Percentiles rank a stretch among this genome's conserved stretches.
Evolutionary conservation across 495 filamentous ascomycete species (phyloP).

Genomic region (Talaromyces liani): DNA sequence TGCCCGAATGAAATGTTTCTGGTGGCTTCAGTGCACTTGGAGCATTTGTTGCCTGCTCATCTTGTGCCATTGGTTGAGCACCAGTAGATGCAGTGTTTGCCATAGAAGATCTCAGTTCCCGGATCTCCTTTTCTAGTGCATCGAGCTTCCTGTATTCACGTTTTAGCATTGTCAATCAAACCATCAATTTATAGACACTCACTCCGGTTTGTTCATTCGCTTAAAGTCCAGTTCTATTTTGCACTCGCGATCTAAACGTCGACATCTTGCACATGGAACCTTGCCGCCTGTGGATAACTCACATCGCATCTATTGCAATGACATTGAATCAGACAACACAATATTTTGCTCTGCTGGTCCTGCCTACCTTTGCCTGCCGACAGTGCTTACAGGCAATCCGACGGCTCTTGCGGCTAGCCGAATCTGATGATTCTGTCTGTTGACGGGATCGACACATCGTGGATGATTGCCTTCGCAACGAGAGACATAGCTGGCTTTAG

Average conservation of each 20-base stretch:
- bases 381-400: conserved; percentile 12
- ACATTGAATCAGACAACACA: background rate
- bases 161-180: background rate
- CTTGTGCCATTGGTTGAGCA: background rate
- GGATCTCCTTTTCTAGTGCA: conserved; percentile 12
- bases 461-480: background rate
- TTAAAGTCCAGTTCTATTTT: conserved; percentile 12
- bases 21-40: background rate
- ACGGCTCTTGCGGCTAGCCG: conserved; percentile 4
- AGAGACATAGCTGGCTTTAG: too few species aligned
- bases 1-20: background rate
- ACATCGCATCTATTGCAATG: conserved; percentile 12
- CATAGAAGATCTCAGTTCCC: conserved; percentile 12
- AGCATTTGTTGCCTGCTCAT: background rate
- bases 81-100: background rate
- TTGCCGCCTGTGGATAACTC: conserved; percentile 10
- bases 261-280: conserved; percentile 11
- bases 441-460: background rate
- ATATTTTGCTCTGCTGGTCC: background rate
- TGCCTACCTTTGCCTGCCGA: conserved; percentile 14
- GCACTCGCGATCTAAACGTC: conserved; percentile 10
- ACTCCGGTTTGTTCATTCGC: conserved; percentile 13
- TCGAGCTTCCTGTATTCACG: conserved; percentile 8
- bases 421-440: background rate
- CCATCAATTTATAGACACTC: background rate